These are phyloP conservation scores for Ophioceras dolichostomum DNA, from an alignment of 2,329 filamentous ascomycete genomes.

Conservation along the genomic window DNA sequence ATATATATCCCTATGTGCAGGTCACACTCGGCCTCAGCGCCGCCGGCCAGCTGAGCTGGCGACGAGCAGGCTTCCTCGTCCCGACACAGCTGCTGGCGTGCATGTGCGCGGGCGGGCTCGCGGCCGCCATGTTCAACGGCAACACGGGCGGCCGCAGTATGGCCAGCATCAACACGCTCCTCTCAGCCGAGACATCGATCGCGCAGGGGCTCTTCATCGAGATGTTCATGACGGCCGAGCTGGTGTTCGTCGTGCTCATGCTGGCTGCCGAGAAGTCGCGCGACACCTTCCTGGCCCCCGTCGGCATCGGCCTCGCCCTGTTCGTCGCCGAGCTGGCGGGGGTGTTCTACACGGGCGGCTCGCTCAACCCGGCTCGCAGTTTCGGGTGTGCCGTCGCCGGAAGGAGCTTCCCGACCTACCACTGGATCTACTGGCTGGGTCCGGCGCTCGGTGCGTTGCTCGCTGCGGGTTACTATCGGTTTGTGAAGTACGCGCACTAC, in stretches of 20 bases:
- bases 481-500: conserved; percentile 2
- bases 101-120: conserved; percentile 42
- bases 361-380: conserved; percentile 29
- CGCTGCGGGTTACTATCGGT: conserved; percentile 15
- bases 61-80: conserved; percentile 33
- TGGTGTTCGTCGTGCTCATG: conserved; percentile 52
- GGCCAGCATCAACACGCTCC: conserved; percentile 28
- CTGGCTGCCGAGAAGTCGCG: conserved; percentile 55
- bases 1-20: too few relatives aligned
- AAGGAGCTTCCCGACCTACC: conserved; percentile 21
- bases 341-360: conserved; percentile 28
- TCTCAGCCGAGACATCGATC: conserved; percentile 29
- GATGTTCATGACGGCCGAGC: conserved; percentile 45
- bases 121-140: conserved; percentile 39
- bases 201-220: conserved; percentile 48
- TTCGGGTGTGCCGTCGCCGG: conserved; percentile 28
- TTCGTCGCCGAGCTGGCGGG: conserved; percentile 36
- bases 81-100: conserved; percentile 38
- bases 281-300: conserved; percentile 51
- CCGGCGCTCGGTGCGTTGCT: conserved; percentile 27
- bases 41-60: conserved; percentile 31
- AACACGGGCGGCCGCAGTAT: conserved; percentile 15
- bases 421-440: conserved; percentile 34
- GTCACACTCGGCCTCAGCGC: conserved; percentile 39
- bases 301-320: conserved; percentile 53